These are phyloP conservation scores for Cupressus sempervirens DNA, from an alignment of 75 land plant genomes.

Conservation along the genomic window DNA sequence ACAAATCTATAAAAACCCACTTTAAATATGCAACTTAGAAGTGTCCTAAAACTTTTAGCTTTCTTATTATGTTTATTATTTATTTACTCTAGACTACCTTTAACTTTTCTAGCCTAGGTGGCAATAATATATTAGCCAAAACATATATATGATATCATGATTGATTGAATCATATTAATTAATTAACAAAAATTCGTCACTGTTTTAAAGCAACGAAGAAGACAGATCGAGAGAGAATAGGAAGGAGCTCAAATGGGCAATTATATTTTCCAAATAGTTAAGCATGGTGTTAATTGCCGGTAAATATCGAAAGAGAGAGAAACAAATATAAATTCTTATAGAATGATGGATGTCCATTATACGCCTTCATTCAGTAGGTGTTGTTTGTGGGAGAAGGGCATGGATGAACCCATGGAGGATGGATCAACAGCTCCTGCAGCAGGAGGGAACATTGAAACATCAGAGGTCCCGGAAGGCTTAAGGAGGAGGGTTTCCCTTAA, in stretches of 20 bases:
- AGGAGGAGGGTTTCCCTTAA: slow-evolving; percentile 1
- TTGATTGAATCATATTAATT: too few species aligned
- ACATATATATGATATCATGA: too few species aligned
- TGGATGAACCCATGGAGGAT: slow-evolving; percentile 10
- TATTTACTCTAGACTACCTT: too few species aligned
- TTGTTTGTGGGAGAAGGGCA: slow-evolving; percentile 1
- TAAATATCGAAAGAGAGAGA: neutral
- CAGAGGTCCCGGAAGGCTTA: neutral
- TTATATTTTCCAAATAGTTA: slow-evolving; percentile 6
- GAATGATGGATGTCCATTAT: neutral
- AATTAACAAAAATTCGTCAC: neutral
- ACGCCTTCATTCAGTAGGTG: neutral
- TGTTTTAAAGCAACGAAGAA: neutral
- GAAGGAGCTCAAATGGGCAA: neutral
- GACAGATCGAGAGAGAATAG: neutral
- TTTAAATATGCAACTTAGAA: too few species aligned
- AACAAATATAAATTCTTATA: neutral
- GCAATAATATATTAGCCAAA: too few species aligned
- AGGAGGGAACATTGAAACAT: neutral
- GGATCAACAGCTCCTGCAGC: neutral
- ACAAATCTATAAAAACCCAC: too few species aligned
- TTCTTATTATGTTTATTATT: too few species aligned
- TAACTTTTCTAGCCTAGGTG: too few species aligned
- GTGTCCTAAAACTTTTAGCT: too few species aligned
- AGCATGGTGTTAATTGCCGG: neutral